Percentiles rank a stretch among this genome's conserved stretches.
Conservation (phyloP, 495 filamentous ascomycete species). For the Penicillium argentinense region DNA sequence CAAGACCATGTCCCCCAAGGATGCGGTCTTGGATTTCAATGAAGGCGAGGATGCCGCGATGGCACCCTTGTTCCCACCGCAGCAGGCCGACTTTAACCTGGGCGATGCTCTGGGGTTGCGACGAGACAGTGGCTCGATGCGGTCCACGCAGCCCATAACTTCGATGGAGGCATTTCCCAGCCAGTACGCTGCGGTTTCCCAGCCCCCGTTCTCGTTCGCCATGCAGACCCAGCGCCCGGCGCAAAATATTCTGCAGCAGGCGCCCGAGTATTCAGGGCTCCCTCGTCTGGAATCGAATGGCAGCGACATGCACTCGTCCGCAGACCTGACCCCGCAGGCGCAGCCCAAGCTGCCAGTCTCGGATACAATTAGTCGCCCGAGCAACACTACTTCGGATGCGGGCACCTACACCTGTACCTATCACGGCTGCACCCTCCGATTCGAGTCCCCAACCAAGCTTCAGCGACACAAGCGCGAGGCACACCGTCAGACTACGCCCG, state of each 20-base stretch:
- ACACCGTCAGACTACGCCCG: conserved; percentile 66
- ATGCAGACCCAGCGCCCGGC: conserved; percentile 56
- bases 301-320: conserved; percentile 46
- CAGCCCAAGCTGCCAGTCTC: conserved; percentile 31
- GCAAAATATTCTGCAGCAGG: conserved; percentile 44
- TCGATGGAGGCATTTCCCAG: conserved; percentile 42
- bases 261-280: conserved; percentile 59
- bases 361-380: conserved; percentile 51
- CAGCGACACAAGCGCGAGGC: conserved; percentile 96
- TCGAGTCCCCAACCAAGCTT: conserved; percentile 80
- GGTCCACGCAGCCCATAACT: conserved; percentile 38
- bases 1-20: conserved; percentile 95
- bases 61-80: conserved; percentile 64
- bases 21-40: conserved; percentile 82
- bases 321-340: conserved; percentile 27
- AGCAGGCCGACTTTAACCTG: conserved; percentile 40
- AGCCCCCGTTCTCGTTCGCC: conserved; percentile 31
- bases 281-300: conserved; percentile 65
- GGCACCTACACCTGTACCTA: conserved; percentile 97
- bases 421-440: conserved; percentile 83
- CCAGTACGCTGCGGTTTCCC: conserved; percentile 36
- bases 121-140: conserved; percentile 48
- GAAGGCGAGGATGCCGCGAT: conserved; percentile 66
- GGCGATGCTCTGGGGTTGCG: conserved; percentile 40
- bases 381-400: conserved; percentile 66